Evolutionary conservation across 2,329 filamentous ascomycete genomes (phyloP).

Genomic region (Exophiala dermatitidis): DNA sequence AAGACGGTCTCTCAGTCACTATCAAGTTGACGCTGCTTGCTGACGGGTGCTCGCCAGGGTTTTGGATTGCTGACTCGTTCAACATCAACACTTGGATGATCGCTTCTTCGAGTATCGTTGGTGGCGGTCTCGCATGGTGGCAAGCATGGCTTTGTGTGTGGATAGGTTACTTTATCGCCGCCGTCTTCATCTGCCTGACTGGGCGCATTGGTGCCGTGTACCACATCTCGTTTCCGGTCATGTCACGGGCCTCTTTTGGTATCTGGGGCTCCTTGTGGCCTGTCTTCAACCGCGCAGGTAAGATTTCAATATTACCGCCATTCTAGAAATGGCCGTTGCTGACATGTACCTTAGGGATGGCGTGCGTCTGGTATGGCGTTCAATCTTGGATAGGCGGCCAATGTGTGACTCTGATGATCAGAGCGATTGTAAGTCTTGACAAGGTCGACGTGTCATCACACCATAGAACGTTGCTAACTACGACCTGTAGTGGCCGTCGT

Average conservation of each 20-base stretch:
- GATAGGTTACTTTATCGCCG: slow-evolving; percentile 36
- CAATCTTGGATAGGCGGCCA: slow-evolving; percentile 36
- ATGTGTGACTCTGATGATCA: slow-evolving; percentile 31
- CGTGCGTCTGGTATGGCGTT: slow-evolving; percentile 33
- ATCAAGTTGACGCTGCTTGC: slow-evolving; percentile 35
- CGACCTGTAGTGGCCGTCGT: neutral
- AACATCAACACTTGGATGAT: slow-evolving; percentile 35
- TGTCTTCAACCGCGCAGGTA: slow-evolving; percentile 73
- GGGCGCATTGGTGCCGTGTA: slow-evolving; percentile 37
- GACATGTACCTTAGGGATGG: neutral
- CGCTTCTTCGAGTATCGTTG: slow-evolving; percentile 52
- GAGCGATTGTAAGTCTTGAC: no score
- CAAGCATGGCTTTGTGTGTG: slow-evolving; percentile 38
- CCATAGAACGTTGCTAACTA: no score
- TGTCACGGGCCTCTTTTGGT: slow-evolving; percentile 31
- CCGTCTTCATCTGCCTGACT: slow-evolving; percentile 33
- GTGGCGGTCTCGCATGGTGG: slow-evolving; percentile 39
- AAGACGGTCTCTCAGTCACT: slow-evolving; percentile 58
- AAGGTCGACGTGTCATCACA: no score
- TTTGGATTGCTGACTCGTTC: slow-evolving; percentile 39
- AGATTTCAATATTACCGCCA: no score
- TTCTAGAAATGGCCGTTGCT: neutral
- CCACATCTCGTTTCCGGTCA: slow-evolving; percentile 42
- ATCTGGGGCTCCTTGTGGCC: slow-evolving; percentile 65
- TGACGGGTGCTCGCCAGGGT: slow-evolving; percentile 48